phyloP scores from a whole-genome alignment of 2,329 filamentous ascomycete genomes.

The Coniochaeta pulveracea region DNA sequence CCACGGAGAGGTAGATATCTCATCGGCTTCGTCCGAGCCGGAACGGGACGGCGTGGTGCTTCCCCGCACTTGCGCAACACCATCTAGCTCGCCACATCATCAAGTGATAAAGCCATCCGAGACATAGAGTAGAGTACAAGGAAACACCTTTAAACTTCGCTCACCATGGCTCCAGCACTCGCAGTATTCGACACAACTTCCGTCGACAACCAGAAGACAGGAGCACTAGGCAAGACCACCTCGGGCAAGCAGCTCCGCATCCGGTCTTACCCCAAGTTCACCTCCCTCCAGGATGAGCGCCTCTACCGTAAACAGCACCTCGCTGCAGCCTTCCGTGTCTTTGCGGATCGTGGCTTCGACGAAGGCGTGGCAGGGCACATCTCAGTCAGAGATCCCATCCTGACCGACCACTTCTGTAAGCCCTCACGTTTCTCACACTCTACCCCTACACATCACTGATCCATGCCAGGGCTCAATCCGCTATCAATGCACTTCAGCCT shows the following conservation, averaged over 20 bases:
- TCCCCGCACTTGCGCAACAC: too few species aligned
- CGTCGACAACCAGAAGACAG: background rate
- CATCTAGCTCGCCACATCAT: too few species aligned
- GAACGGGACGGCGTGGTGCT: too few species aligned
- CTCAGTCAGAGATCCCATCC: conserved; percentile 1
- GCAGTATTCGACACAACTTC: background rate
- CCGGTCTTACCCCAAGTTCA: background rate
- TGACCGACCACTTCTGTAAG: conserved; percentile 2
- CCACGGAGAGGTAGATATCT: too few species aligned
- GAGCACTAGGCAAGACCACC: background rate
- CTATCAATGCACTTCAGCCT: conserved; percentile 45
- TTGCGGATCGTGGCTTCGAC: conserved; percentile 45
- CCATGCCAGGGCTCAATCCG: conserved; percentile 30
- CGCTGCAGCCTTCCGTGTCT: conserved; percentile 48
- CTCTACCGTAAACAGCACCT: conserved; percentile 46
- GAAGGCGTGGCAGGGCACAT: conserved; percentile 55
- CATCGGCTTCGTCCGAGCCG: too few species aligned
- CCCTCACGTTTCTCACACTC: background rate
- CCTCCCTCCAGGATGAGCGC: conserved; percentile 28
- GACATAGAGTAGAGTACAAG: too few species aligned
- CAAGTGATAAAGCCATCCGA: too few species aligned
- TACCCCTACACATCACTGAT: conserved; percentile 7
- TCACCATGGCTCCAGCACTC: conserved; percentile 1
- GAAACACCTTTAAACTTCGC: too few species aligned
- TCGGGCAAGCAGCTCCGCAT: background rate